Percentiles rank a stretch among this genome's conserved stretches.
phyloP scores from a whole-genome alignment of 2,329 filamentous ascomycete species.

The Alternaria consortialis region DNA sequence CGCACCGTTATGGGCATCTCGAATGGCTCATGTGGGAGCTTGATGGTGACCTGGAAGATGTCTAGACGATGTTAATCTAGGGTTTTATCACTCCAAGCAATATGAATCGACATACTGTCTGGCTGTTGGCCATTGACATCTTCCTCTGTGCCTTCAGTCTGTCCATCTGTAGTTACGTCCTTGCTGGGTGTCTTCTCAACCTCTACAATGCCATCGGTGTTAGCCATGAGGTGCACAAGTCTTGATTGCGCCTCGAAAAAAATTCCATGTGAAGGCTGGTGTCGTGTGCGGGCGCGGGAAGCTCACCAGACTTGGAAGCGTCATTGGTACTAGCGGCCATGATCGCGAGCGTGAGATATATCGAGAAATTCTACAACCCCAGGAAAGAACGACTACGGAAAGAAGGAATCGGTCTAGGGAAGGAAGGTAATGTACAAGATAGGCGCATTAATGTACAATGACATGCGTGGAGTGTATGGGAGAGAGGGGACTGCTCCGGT shows the following conservation, averaged over 20 bases:
- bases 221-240: constrained; percentile 28
- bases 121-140: constrained; percentile 38
- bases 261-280: constrained; percentile 1
- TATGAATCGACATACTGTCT: constrained; percentile 39
- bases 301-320: constrained; percentile 51
- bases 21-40: constrained; percentile 80
- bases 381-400: constrained; percentile 33
- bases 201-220: constrained; percentile 32
- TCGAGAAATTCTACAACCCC: constrained; percentile 24
- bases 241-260: neutral
- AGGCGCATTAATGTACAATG: constrained; percentile 48
- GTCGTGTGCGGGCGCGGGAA: constrained; percentile 23
- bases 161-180: constrained; percentile 32
- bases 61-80: constrained; percentile 41
- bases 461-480: constrained; percentile 27
- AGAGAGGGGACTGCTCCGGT: constrained; percentile 10
- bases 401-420: constrained; percentile 33
- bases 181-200: constrained; percentile 36
- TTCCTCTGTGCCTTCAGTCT: constrained; percentile 34
- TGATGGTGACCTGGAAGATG: constrained; percentile 77
- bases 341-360: constrained; percentile 24
- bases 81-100: no score
- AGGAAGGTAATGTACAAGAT: constrained; percentile 40
- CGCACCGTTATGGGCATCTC: constrained; percentile 85
- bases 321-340: constrained; percentile 51